These are phyloP conservation scores for Bolboschoenus planiculmis DNA, from an alignment of 176 grass and related monocot species.

Conservation along the genomic window DNA sequence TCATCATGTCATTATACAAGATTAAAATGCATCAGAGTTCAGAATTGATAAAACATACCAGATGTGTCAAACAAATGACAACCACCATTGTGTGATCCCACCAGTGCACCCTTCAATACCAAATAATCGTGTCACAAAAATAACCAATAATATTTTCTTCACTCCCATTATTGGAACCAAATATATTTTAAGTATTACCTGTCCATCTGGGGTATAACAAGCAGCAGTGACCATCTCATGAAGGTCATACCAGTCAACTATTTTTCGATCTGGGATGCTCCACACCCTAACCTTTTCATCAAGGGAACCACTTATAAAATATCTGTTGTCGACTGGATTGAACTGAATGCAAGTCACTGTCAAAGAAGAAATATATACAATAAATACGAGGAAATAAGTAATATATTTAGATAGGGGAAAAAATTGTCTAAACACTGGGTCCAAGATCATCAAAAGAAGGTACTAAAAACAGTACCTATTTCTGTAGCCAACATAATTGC, in stretches of 20 bases:
- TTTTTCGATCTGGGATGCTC: slow-evolving; percentile 84
- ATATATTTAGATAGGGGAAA: slow-evolving; percentile 16
- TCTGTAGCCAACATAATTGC: neutral
- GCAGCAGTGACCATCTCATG: slow-evolving; percentile 97
- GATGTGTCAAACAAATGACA: slow-evolving; percentile 95
- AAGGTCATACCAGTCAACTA: slow-evolving; percentile 98
- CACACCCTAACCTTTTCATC: slow-evolving; percentile 98
- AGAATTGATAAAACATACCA: slow-evolving; percentile 41
- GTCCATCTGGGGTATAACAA: slow-evolving; percentile 84
- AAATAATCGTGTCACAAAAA: slow-evolving; percentile 26
- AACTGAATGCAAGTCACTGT: slow-evolving; percentile 98
- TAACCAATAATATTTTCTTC: slow-evolving; percentile 12
- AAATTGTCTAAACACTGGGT: slow-evolving; percentile 1
- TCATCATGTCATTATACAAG: neutral
- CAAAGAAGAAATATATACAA: slow-evolving; percentile 21
- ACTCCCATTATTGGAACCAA: slow-evolving; percentile 3
- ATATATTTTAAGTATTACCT: slow-evolving; percentile 36
- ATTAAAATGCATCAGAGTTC: neutral
- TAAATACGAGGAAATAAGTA: neutral
- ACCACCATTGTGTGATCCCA: slow-evolving; percentile 89
- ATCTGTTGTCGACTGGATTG: slow-evolving; percentile 92
- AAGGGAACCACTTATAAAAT: slow-evolving; percentile 95
- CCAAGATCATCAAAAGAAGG: neutral
- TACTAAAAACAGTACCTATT: slow-evolving; percentile 30
- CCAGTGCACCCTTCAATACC: slow-evolving; percentile 78